Conservation (phyloP, 140 eudicot genomes). For the Artemisia princeps region DNA sequence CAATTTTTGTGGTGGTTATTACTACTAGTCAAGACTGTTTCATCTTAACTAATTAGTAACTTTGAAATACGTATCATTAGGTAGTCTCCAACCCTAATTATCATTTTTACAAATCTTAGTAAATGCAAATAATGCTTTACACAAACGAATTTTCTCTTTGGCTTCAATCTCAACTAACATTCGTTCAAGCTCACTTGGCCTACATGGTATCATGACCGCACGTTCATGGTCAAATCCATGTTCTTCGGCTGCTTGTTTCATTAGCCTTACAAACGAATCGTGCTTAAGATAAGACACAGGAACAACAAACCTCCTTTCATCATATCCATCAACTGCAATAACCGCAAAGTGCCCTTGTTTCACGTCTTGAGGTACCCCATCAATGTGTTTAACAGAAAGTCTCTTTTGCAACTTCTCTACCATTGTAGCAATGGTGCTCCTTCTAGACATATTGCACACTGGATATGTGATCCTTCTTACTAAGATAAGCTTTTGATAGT, state of each 20-base stretch:
- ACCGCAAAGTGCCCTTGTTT: constrained; percentile 42
- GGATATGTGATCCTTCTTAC: background rate
- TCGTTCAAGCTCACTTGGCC: constrained; percentile 31
- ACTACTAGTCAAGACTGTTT: background rate
- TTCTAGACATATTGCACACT: constrained; percentile 20
- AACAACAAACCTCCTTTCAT: constrained; percentile 28
- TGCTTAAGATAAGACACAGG: constrained; percentile 31
- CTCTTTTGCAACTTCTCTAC: constrained; percentile 24
- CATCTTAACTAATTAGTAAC: background rate
- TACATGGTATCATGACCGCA: constrained; percentile 36
- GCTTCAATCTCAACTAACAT: constrained; percentile 22
- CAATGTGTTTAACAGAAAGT: constrained; percentile 7
- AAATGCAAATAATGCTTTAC: constrained; percentile 2
- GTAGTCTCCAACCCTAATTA: background rate
- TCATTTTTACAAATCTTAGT: background rate
- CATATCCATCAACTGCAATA: constrained; percentile 27
- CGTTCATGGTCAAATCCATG: constrained; percentile 35
- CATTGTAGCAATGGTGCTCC: constrained; percentile 5
- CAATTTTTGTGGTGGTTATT: too few species aligned
- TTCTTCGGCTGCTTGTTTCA: constrained; percentile 33
- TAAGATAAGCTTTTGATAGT: background rate
- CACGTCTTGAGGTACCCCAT: constrained; percentile 16
- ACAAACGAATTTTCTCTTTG: constrained; percentile 10
- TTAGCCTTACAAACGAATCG: constrained; percentile 23
- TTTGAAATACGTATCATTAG: background rate